phyloP scores from a whole-genome alignment of 2,329 filamentous ascomycete species.

The Zasmidium citrigriseum region DNA sequence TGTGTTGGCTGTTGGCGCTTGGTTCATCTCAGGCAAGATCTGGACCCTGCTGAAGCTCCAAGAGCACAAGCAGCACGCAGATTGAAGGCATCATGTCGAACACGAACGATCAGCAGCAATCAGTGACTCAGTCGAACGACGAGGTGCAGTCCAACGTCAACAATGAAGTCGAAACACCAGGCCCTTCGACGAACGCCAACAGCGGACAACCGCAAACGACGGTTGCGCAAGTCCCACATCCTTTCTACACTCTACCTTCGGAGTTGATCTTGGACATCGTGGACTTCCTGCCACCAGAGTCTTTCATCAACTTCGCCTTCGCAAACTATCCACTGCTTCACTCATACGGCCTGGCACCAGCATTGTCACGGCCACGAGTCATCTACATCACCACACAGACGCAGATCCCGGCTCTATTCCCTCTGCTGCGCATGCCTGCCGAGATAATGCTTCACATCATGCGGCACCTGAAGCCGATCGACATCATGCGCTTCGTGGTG shows the following conservation, averaged over 20 bases:
- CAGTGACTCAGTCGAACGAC: not conserved
- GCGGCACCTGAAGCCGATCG: slow-evolving; percentile 37
- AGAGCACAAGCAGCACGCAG: slow-evolving; percentile 25
- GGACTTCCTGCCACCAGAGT: slow-evolving; percentile 39
- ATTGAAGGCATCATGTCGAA: slow-evolving; percentile 19
- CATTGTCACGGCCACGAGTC: slow-evolving; percentile 32
- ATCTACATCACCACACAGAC: slow-evolving; percentile 33
- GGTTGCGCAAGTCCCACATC: slow-evolving; percentile 25
- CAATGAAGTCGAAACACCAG: not conserved
- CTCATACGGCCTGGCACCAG: slow-evolving; percentile 39
- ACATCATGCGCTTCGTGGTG: slow-evolving; percentile 42
- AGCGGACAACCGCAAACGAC: slow-evolving; percentile 6
- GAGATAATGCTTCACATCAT: slow-evolving; percentile 46
- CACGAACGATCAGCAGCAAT: not conserved
- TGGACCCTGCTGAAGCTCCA: slow-evolving; percentile 7
- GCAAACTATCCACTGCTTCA: slow-evolving; percentile 48
- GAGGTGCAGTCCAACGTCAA: not conserved
- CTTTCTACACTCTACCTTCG: slow-evolving; percentile 45
- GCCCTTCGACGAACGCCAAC: not conserved
- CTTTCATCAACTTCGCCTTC: slow-evolving; percentile 49
- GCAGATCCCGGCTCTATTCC: slow-evolving; percentile 30
- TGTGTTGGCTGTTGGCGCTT: slow-evolving; percentile 57
- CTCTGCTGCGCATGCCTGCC: slow-evolving; percentile 37
- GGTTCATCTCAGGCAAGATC: slow-evolving; percentile 51
- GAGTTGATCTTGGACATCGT: slow-evolving; percentile 51